A percentile compares a stretch with the other conserved stretches of the same genome.
Conservation (phyloP, 169 alveolate genomes). For the Perkinsus olseni region DNA sequence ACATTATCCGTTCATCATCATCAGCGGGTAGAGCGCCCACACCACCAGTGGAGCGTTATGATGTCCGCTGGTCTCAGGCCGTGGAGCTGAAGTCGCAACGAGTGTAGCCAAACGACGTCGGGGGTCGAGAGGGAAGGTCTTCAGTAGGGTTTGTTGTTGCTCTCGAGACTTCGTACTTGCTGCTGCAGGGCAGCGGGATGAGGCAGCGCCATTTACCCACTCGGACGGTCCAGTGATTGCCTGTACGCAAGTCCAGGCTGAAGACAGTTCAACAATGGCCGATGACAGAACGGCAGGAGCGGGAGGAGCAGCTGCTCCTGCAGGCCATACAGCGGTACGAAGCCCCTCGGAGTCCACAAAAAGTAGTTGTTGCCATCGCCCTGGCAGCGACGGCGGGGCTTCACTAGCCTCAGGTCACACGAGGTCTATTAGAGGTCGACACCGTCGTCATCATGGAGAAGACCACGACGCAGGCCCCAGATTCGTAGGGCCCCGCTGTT, state of each 20-base stretch:
- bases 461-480: not conserved
- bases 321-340: not conserved
- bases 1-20: no score
- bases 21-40: no score
- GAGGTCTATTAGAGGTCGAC: not conserved
- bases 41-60: no score
- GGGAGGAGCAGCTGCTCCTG: not conserved
- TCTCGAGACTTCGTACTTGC: not conserved
- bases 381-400: no score
- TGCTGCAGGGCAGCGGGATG: not conserved
- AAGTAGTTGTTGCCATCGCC: not conserved
- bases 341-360: not conserved
- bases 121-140: not conserved
- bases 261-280: not conserved
- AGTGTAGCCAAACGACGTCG: not conserved
- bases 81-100: not conserved
- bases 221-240: not conserved
- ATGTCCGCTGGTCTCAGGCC: not conserved
- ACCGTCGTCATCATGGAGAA: not conserved
- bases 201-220: not conserved
- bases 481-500: not conserved
- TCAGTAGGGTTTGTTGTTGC: not conserved
- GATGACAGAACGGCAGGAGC: not conserved
- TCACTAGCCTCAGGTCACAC: not conserved
- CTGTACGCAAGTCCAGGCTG: not conserved